These are phyloP conservation scores for Lunasporangiospora selenospora DNA, from an alignment of 192 early-diverging fungal species.

Conservation along the genomic window DNA sequence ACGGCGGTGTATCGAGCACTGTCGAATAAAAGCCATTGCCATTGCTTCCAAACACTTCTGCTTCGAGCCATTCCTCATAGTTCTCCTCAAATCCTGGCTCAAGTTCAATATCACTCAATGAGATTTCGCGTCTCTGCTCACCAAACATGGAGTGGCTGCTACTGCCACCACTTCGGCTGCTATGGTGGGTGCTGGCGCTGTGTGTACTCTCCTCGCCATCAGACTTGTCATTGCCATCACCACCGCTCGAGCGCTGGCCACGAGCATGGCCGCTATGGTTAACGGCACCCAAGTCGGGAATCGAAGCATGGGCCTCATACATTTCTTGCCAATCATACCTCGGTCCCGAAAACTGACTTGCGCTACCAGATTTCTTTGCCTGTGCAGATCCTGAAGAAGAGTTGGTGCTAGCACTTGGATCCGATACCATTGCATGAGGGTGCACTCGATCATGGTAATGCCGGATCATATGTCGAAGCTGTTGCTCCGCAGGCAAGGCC, in stretches of 20 bases:
- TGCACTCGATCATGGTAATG: constrained; percentile 65
- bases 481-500: constrained; percentile 72
- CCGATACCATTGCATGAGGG: constrained; percentile 36
- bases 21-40: constrained; percentile 14
- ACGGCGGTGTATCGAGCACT: constrained; percentile 12
- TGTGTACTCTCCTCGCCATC: constrained; percentile 38
- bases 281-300: constrained; percentile 20
- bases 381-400: too few species aligned
- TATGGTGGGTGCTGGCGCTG: constrained; percentile 31
- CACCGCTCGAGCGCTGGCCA: not conserved
- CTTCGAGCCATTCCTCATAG: constrained; percentile 73
- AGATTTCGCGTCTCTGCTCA: constrained; percentile 27
- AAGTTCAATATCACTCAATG: constrained; percentile 53
- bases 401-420: too few species aligned
- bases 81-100: constrained; percentile 68
- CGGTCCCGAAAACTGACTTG: constrained; percentile 29
- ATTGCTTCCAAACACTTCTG: constrained; percentile 62
- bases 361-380: not conserved
- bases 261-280: constrained; percentile 6
- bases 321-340: constrained; percentile 48
- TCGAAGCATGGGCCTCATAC: constrained; percentile 44
- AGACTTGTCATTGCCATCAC: constrained; percentile 4
- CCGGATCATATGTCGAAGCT: constrained; percentile 64
- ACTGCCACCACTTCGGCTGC: constrained; percentile 8
- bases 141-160: constrained; percentile 7